A percentile compares a stretch with the other conserved stretches of the same genome.
These are phyloP conservation scores for Chalaropsis ovoidea DNA, from an alignment of 2,329 filamentous ascomycete species.

Conservation along the genomic window DNA sequence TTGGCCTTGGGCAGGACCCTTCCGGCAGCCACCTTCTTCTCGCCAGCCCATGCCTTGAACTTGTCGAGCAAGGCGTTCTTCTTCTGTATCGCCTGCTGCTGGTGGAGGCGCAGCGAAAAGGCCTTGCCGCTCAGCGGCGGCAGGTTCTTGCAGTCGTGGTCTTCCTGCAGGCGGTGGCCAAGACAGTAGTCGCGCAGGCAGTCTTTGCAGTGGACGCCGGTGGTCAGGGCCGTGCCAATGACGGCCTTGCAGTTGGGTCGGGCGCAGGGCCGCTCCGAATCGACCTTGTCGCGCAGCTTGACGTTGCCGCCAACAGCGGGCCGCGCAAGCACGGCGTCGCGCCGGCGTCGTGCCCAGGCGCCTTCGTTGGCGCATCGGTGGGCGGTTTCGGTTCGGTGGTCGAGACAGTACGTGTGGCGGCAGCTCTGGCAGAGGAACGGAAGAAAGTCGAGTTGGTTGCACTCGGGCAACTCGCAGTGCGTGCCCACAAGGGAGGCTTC, in stretches of 20 bases:
- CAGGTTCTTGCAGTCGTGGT: conserved; percentile 76
- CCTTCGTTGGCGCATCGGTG: conserved; percentile 58
- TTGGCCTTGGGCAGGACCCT: conserved; percentile 52
- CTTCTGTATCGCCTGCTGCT: conserved; percentile 47
- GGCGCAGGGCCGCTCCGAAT: conserved; percentile 56
- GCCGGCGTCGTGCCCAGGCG: conserved; percentile 51
- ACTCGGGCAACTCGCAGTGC: conserved; percentile 86
- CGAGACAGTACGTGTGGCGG: conserved; percentile 73
- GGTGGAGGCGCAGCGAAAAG: conserved; percentile 36
- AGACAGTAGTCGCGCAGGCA: conserved; percentile 70
- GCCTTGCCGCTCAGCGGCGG: conserved; percentile 39
- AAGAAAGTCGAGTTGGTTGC: conserved; percentile 90
- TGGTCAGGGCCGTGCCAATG: conserved; percentile 57
- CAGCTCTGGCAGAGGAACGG: conserved; percentile 92
- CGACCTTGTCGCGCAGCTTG: conserved; percentile 44
- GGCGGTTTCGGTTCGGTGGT: conserved; percentile 76
- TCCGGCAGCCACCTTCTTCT: conserved; percentile 56
- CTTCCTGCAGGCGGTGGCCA: conserved; percentile 64
- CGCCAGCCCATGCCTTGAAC: conserved; percentile 68
- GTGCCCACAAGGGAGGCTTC: conserved; percentile 79
- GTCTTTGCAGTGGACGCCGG: conserved; percentile 58
- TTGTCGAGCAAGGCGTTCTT: conserved; percentile 66
- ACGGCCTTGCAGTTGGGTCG: conserved; percentile 56
- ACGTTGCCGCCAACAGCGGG: conserved; percentile 46
- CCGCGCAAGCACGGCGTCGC: conserved; percentile 44